A percentile compares a stretch with the other conserved stretches of the same genome.
Conservation (phyloP, 768 basidiomycete genomes). For the Naganishia kalamii region DNA sequence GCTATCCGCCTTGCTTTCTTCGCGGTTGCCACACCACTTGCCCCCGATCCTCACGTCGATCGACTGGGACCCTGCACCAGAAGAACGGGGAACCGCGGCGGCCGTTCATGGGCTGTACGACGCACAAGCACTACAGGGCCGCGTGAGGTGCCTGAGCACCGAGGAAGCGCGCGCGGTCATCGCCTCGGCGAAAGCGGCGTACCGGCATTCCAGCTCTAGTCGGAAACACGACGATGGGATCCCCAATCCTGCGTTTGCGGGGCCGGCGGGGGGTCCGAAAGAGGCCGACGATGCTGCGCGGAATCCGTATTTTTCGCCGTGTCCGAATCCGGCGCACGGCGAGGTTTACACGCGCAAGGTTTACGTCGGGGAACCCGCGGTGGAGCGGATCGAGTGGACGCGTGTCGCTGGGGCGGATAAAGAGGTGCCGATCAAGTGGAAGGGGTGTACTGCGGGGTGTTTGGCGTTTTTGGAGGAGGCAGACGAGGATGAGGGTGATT, state of each 20-base stretch:
- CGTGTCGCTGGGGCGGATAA: conserved; percentile 28
- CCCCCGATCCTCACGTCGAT: conserved; percentile 38
- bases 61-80: conserved; percentile 31
- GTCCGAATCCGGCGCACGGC: conserved; percentile 38
- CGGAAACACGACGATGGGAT: conserved; percentile 13
- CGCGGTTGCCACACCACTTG: conserved; percentile 33
- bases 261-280: neutral
- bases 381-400: conserved; percentile 41
- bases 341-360: conserved; percentile 26
- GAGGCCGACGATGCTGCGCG: conserved; percentile 34
- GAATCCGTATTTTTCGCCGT: conserved; percentile 40
- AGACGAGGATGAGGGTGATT: conserved; percentile 19
- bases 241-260: conserved; percentile 12
- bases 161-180: neutral
- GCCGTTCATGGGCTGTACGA: conserved; percentile 9
- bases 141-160: neutral
- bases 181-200: conserved; percentile 1
- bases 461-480: conserved; percentile 35
- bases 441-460: conserved; percentile 41
- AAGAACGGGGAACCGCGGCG: conserved; percentile 12
- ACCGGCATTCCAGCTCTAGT: neutral
- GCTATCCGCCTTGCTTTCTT: conserved; percentile 35
- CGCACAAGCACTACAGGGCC: neutral
- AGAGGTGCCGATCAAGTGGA: conserved; percentile 35
- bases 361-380: conserved; percentile 35